Base-by-base conservation (phyloP, 768 basidiomycete species). In the Cystofilobasidium bisporidii region DNA sequence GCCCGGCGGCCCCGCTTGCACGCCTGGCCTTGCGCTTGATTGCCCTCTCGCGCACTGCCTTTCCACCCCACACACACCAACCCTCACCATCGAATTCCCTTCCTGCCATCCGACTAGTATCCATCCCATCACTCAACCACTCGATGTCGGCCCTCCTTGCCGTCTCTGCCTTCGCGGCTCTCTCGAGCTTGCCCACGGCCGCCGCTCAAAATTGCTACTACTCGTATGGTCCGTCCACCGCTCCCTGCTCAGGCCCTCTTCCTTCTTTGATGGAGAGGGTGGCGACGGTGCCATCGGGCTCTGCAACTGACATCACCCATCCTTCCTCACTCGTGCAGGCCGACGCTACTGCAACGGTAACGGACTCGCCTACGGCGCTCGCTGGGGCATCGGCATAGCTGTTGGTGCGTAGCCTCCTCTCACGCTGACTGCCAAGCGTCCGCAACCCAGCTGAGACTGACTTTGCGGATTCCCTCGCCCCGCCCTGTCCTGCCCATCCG, bases 371-470 rank as follows among this genome's bases (percentile, higher is more conserved):
- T 71, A 73, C 62, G 74, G 74, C 17, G 74, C 75, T 11, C 60
- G 76, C 24, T 70, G 73, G 24, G 76, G 75, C 64, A 75, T 77
- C 63, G 76, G 75, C 63, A 63, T 75, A 24, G 76, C 73, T 8
- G 73, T 65, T 18, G 73, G 60, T 53, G 71, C 75, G 9, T 32
- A 22, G 22, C 26, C 26, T 61, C 40, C 17, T 61, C 60, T 12
- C 26, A 17, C 14, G 18, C 41, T 20, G 26, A 36, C 22, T 41
- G n/a, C 40, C n/a, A 11, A n/a, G n/a, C 26, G 6, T 36, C 12
- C 36, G 36, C 5, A 36, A 36, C 36, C 58, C 3, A 9, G 45
- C 45, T 17, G 18, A 15, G 43, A 15, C 43, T 43, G 43, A 43
- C 20, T 53, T 24, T 53, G n/a, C 50, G 50, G 22, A 24, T 56